phyloP scores from a whole-genome alignment of 441 rosid genomes.

The Euphorbia corollata region DNA sequence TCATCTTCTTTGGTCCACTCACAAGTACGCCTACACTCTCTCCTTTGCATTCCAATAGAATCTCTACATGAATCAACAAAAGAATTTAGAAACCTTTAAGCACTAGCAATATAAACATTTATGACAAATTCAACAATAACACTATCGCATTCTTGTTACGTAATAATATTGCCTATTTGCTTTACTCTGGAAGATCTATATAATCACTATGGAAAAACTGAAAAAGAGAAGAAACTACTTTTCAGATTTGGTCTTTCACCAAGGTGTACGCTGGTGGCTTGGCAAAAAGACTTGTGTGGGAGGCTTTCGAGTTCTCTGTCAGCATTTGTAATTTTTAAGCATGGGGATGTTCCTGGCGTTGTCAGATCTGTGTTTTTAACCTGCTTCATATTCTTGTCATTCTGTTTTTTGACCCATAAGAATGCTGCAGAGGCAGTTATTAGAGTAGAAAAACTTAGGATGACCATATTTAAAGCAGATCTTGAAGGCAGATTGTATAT shows the following conservation, averaged over 20 bases:
- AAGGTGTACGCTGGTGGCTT: slow-evolving; percentile 43
- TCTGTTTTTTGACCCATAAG: slow-evolving; percentile 45
- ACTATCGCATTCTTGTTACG: not conserved
- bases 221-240: slow-evolving; percentile 31
- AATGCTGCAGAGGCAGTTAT: slow-evolving; percentile 40
- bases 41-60: slow-evolving; percentile 35
- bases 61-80: slow-evolving; percentile 27
- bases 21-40: slow-evolving; percentile 57
- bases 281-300: slow-evolving; percentile 39
- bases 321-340: slow-evolving; percentile 6
- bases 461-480: slow-evolving; percentile 40
- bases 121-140: not conserved
- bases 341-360: slow-evolving; percentile 15
- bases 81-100: not conserved
- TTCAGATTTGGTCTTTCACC: slow-evolving; percentile 65
- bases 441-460: slow-evolving; percentile 34
- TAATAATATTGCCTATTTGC: not conserved
- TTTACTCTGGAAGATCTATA: not conserved
- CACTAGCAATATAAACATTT: not conserved
- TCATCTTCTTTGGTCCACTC: slow-evolving; percentile 68
- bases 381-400: slow-evolving; percentile 30
- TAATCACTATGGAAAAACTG: not conserved
- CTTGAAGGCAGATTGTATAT: slow-evolving; percentile 29
- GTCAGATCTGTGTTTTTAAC: slow-evolving; percentile 33
- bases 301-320: slow-evolving; percentile 48